Conservation (phyloP, 768 basidiomycete genomes). For the Mycena haematopus region DNA sequence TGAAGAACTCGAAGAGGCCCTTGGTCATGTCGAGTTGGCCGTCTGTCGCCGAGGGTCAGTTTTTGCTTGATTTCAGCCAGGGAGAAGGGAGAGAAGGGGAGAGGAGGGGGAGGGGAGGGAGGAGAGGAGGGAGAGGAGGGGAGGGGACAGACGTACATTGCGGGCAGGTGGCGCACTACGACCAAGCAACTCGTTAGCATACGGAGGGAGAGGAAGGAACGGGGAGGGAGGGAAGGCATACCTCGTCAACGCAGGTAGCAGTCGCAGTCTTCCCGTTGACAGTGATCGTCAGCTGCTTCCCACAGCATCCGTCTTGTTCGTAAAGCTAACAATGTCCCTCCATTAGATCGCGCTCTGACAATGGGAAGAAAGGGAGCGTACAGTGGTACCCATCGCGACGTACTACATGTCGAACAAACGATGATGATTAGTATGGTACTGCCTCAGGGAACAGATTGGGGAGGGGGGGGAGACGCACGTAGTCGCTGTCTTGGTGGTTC, state of each 20-base stretch:
- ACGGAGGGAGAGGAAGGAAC: too few species aligned
- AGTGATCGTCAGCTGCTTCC: conserved; percentile 16
- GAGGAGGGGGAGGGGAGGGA: too few species aligned
- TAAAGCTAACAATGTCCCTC: conserved; percentile 13
- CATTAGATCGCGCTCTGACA: background rate
- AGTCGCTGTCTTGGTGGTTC: conserved; percentile 6
- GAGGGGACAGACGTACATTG: too few species aligned
- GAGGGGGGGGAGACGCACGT: background rate
- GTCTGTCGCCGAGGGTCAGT: background rate
- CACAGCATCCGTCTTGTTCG: conserved; percentile 24
- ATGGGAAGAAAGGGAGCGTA: background rate
- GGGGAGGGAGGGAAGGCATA: background rate
- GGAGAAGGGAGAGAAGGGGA: too few species aligned
- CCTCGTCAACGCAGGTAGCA: conserved; percentile 28
- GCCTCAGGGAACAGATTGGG: too few species aligned
- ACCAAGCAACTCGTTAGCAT: too few species aligned
- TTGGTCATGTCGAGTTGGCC: conserved; percentile 25
- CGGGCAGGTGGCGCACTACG: too few species aligned
- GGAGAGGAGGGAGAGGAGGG: too few species aligned
- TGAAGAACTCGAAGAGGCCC: conserved; percentile 25
- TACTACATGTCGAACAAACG: too few species aligned
- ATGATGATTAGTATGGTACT: background rate
- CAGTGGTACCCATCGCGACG: conserved; percentile 26
- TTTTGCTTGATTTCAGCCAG: too few species aligned
- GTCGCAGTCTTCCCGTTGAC: conserved; percentile 21